Evolutionary conservation across 2,329 filamentous ascomycete species (phyloP).

Genomic region (Colletotrichum gigasporum): DNA sequence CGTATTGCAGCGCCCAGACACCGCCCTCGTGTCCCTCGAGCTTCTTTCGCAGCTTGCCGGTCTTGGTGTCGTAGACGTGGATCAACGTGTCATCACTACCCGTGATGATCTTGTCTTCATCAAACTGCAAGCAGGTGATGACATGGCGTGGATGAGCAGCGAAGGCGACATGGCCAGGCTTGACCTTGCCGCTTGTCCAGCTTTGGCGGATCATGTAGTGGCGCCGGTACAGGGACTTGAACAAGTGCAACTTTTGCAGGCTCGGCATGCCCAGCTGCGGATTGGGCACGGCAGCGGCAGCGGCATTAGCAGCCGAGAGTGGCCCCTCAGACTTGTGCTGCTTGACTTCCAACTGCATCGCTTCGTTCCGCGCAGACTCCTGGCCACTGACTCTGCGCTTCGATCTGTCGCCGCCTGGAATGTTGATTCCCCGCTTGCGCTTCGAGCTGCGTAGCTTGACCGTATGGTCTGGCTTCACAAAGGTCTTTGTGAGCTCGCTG

Average conservation of each 20-base stretch:
- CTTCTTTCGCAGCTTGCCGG: conserved; percentile 82
- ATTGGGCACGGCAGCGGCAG: conserved; percentile 83
- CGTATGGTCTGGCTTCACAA: conserved; percentile 51
- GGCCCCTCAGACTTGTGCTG: conserved; percentile 79
- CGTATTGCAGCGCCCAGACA: conserved; percentile 96
- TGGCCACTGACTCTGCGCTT: conserved; percentile 64
- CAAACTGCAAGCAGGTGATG: conserved; percentile 97
- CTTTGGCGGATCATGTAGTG: conserved; percentile 90
- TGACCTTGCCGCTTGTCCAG: conserved; percentile 88
- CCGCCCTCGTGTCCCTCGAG: conserved; percentile 95
- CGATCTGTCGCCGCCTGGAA: conserved; percentile 57
- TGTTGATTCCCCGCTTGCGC: conserved; percentile 62
- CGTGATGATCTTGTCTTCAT: conserved; percentile 97
- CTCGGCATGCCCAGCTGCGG: conserved; percentile 82
- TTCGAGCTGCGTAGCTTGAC: conserved; percentile 62
- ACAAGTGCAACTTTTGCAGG: conserved; percentile 86
- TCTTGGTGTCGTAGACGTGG: conserved; percentile 97
- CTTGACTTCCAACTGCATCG: conserved; percentile 49
- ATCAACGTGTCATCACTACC: conserved; percentile 98
- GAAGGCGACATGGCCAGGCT: conserved; percentile 93
- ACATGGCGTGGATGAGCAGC: conserved; percentile 96
- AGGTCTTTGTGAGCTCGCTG: conserved; percentile 55
- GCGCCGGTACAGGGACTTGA: conserved; percentile 94
- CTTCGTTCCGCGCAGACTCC: conserved; percentile 55
- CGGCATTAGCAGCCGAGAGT: conserved; percentile 85